Percentiles rank a stretch among this genome's conserved stretches.
Evolutionary conservation across 202 grass and related monocot genomes (phyloP).

Genomic region (Cymbopogon flexuosus): DNA sequence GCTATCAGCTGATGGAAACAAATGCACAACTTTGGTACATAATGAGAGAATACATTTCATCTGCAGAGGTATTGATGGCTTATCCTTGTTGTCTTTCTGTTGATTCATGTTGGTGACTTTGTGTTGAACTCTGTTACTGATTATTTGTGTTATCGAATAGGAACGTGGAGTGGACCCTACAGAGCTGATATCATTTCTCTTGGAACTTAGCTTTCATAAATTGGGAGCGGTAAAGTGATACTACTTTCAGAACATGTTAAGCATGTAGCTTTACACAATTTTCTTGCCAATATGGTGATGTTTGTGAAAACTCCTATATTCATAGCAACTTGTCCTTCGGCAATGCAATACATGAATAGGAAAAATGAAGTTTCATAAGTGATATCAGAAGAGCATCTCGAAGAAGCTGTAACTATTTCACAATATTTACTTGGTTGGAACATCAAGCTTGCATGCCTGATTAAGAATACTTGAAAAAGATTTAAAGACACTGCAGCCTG

Average conservation of each 20-base stretch:
- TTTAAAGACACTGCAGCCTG: not conserved
- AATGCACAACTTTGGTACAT: constrained; percentile 96
- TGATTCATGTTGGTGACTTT: constrained; percentile 9
- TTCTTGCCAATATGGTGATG: not conserved
- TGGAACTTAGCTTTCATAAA: constrained; percentile 93
- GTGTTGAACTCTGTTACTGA: constrained; percentile 20
- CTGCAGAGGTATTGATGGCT: constrained; percentile 60
- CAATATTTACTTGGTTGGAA: not conserved
- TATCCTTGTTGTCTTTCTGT: constrained; percentile 3
- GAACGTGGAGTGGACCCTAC: constrained; percentile 85
- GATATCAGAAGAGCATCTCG: not conserved
- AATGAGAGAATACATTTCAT: constrained; percentile 97
- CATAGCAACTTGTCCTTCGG: not conserved
- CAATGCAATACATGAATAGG: constrained; percentile 16
- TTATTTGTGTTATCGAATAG: constrained; percentile 44
- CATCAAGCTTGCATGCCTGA: not conserved
- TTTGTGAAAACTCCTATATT: constrained; percentile 3
- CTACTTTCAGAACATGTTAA: constrained; percentile 20
- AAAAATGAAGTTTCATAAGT: constrained; percentile 1
- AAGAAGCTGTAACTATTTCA: constrained; percentile 9
- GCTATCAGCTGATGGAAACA: constrained; percentile 84
- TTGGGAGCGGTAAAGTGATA: constrained; percentile 54
- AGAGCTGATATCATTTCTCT: constrained; percentile 87
- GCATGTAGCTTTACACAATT: not conserved
- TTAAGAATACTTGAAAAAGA: constrained; percentile 23